phyloP scores from a whole-genome alignment of 1,139 yeast species.

The Zygoascus sp. region DNA sequence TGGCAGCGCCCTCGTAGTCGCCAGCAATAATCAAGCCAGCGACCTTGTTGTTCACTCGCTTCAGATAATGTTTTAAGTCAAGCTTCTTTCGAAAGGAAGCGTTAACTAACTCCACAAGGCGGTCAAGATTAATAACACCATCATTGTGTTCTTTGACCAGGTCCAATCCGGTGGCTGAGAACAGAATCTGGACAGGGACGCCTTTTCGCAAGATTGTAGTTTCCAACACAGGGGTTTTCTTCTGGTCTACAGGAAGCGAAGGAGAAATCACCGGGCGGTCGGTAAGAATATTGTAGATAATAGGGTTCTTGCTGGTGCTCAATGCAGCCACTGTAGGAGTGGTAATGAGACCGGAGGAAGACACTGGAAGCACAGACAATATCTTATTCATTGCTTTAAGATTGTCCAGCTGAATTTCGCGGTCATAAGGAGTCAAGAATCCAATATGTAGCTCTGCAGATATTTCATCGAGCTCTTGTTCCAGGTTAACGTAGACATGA shows the following conservation, averaged over 20 bases:
- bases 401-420: constrained; percentile 53
- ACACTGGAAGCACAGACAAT: constrained; percentile 43
- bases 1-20: constrained; percentile 93
- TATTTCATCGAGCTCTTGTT: constrained; percentile 73
- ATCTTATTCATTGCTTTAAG: constrained; percentile 49
- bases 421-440: constrained; percentile 41
- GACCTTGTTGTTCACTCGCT: constrained; percentile 57
- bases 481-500: constrained; percentile 80
- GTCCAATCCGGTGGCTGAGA: constrained; percentile 39
- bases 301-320: constrained; percentile 54
- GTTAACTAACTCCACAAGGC: constrained; percentile 59
- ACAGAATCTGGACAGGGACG: constrained; percentile 54
- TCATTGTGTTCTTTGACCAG: constrained; percentile 43
- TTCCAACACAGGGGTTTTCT: constrained; percentile 56
- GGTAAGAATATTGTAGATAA: constrained; percentile 81
- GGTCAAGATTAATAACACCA: constrained; percentile 51
- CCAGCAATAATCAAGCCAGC: constrained; percentile 84
- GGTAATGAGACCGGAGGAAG: constrained; percentile 50
- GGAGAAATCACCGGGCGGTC: constrained; percentile 92
- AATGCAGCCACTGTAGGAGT: constrained; percentile 45
- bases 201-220: constrained; percentile 85
- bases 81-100: constrained; percentile 72
- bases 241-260: constrained; percentile 64
- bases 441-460: constrained; percentile 57
- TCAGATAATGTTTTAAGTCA: constrained; percentile 59